Percentiles rank a stretch among this genome's conserved stretches.
Conservation (phyloP, 2,329 filamentous ascomycete genomes). For the Xylariomycetidae sp. region DNA sequence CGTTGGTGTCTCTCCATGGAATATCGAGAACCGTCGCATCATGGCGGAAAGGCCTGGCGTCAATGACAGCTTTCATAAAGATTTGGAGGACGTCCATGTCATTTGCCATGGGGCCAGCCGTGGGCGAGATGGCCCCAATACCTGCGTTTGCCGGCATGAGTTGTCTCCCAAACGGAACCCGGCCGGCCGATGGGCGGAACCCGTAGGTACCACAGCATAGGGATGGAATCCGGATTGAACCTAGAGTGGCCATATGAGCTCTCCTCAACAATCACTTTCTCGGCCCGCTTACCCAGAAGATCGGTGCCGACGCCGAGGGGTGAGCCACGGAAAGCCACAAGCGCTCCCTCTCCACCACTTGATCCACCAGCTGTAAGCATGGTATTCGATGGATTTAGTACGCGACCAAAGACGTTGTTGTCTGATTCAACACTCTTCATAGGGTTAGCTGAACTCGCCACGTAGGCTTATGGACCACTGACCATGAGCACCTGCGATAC, state of each 20-base stretch:
- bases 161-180: conserved; percentile 34
- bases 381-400: conserved; percentile 35
- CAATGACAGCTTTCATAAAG: too few relatives aligned
- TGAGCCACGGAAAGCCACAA: conserved; percentile 35
- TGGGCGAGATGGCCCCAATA: conserved; percentile 39
- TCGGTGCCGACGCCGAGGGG: conserved; percentile 40
- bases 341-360: conserved; percentile 38
- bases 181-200: conserved; percentile 24
- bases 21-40: too few relatives aligned
- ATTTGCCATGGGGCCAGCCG: conserved; percentile 41
- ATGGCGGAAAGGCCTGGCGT: too few relatives aligned
- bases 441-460: too few relatives aligned
- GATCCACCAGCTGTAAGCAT: conserved; percentile 36
- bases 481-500: conserved; percentile 26
- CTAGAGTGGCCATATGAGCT: too few relatives aligned
- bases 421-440: too few relatives aligned
- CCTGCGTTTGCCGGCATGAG: too few relatives aligned
- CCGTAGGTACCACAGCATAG: conserved; percentile 26
- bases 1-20: too few relatives aligned
- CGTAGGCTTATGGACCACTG: too few relatives aligned
- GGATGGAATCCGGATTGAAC: conserved; percentile 27
- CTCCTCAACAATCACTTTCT: too few relatives aligned
- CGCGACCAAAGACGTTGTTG: conserved; percentile 36
- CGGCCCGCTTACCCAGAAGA: too few relatives aligned
- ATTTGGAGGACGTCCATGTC: too few relatives aligned